Evolutionary conservation across 2,329 filamentous ascomycete genomes (phyloP).

Genomic region (Aureobasidium sp.): DNA sequence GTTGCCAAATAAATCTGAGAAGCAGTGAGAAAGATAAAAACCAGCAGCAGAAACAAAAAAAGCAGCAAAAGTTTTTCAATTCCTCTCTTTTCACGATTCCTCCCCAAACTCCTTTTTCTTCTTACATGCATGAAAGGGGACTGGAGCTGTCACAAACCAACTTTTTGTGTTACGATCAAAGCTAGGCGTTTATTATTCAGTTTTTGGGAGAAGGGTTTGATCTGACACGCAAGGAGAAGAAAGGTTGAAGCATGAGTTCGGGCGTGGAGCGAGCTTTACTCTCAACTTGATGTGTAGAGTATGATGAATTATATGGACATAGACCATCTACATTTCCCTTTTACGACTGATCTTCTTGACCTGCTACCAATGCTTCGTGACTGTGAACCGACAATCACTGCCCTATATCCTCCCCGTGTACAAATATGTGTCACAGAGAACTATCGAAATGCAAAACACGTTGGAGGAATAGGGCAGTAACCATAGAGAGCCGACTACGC

Average conservation of each 20-base stretch:
- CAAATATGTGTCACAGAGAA: too few species aligned
- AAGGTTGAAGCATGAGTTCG: not conserved
- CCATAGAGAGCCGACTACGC: too few species aligned
- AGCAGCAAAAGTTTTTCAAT: constrained; percentile 8
- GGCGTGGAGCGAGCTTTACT: too few species aligned
- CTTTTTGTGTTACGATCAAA: constrained; percentile 8
- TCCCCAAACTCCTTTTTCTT: not conserved
- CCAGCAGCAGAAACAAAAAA: constrained; percentile 7
- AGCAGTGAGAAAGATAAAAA: not conserved
- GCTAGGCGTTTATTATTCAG: constrained; percentile 4
- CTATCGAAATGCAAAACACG: too few species aligned
- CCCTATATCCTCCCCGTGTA: too few species aligned
- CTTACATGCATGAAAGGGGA: not conserved
- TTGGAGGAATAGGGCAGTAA: too few species aligned
- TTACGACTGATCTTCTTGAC: not conserved
- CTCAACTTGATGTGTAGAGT: not conserved
- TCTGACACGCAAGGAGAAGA: not conserved
- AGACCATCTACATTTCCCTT: not conserved
- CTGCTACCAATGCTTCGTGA: too few species aligned
- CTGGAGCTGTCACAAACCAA: not conserved
- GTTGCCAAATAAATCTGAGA: constrained; percentile 36
- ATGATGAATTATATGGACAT: not conserved
- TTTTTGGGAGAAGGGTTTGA: not conserved
- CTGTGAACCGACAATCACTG: too few species aligned
- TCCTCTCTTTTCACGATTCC: not conserved